Percentiles rank a stretch among this genome's conserved stretches.
Evolutionary conservation across 1,139 yeast species (phyloP).

Genomic region (Entelexis paramagnoliae): DNA sequence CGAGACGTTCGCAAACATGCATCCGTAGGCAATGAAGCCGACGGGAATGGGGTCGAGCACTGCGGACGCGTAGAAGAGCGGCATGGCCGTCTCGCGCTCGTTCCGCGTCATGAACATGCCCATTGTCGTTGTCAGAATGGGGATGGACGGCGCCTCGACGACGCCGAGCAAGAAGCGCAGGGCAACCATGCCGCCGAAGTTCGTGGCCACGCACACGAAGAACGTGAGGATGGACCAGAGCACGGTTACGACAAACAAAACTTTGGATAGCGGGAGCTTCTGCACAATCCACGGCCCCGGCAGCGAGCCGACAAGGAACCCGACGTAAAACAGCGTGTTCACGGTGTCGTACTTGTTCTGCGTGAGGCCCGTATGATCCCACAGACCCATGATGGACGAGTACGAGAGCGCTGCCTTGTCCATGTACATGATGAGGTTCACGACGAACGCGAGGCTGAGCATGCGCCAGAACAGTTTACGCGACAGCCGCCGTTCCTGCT

Average conservation of each 20-base stretch:
- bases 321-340: conserved; percentile 20
- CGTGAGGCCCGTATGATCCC: conserved; percentile 35
- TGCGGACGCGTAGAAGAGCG: conserved; percentile 40
- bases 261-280: conserved; percentile 7
- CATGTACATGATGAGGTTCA: conserved; percentile 36
- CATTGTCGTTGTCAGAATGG: conserved; percentile 31
- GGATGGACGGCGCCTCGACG: conserved; percentile 38
- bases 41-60: conserved; percentile 38
- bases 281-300: conserved; percentile 11
- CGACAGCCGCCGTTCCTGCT: conserved; percentile 32
- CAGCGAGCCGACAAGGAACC: conserved; percentile 10
- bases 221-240: conserved; percentile 38
- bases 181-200: conserved; percentile 37
- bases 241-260: conserved; percentile 29
- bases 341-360: conserved; percentile 20
- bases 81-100: conserved; percentile 38
- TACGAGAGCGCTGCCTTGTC: conserved; percentile 41
- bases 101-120: conserved; percentile 38
- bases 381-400: conserved; percentile 37
- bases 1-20: conserved; percentile 29
- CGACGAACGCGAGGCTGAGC: conserved; percentile 32
- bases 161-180: conserved; percentile 41
- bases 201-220: conserved; percentile 35
- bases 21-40: conserved; percentile 41
- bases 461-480: conserved; percentile 34